These are phyloP conservation scores for Aspergillus fumigatiaffinis DNA, from an alignment of 2,329 filamentous ascomycete genomes.

Conservation along the genomic window DNA sequence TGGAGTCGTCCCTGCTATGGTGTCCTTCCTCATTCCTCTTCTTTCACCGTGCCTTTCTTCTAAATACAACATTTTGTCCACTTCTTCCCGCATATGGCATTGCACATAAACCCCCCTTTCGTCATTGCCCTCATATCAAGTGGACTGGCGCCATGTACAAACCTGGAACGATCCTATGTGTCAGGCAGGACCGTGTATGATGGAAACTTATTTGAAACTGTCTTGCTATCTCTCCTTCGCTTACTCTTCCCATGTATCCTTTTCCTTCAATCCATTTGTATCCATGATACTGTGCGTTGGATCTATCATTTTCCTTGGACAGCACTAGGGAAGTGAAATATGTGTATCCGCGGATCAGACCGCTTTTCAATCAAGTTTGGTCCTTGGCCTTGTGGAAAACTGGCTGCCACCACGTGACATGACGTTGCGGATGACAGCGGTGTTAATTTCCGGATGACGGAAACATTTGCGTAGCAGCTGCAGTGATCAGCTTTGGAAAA, in stretches of 20 bases:
- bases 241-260: background rate
- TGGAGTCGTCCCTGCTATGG: background rate
- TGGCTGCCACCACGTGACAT: background rate
- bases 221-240: background rate
- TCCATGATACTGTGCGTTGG: background rate
- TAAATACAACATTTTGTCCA: background rate
- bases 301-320: background rate
- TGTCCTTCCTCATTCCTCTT: background rate
- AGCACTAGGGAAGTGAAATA: background rate
- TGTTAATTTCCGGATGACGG: background rate
- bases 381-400: background rate
- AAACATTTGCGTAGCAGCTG: background rate
- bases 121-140: background rate
- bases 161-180: background rate
- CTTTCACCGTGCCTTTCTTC: background rate
- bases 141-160: background rate
- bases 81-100: background rate
- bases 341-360: background rate
- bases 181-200: background rate
- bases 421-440: background rate
- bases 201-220: background rate
- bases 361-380: background rate
- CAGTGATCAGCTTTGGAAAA: background rate
- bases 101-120: background rate
- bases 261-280: background rate